Evolutionary conservation across 495 filamentous ascomycete species (phyloP), one percentile per base, ranked within the genome.

Genomic region (Hypoxylon lenormandii): DNA sequence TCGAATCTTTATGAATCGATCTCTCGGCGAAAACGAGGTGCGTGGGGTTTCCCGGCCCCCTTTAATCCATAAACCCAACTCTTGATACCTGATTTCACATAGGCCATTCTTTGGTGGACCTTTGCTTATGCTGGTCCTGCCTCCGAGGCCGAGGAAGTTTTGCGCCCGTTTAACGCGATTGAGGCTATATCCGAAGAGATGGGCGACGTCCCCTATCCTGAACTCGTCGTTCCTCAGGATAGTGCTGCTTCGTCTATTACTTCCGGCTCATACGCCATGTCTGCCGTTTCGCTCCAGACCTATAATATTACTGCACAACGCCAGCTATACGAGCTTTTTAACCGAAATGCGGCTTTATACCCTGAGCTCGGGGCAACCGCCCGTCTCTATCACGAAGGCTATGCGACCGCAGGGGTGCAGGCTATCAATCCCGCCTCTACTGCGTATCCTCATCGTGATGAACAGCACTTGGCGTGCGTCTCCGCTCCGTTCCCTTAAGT

Each of bases 341-440:
- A 62, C 19, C 3, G 43, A 11, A 19, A 21, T 5, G 37, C 30
- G 5, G 16, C 36, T 10, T 11, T 21, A 26, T 40, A 68, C 60
- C 72, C 72, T 8, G 64, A 66, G 1, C 52, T 74, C 2, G 37
- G 15, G 0, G 42, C 65, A n/a, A 46, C 53, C 11, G 72, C 73
- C 12, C 23, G 58, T 8, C 47, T 81, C 7, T 52, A 78, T 10
- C 63, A 80, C 37, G 82, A 84, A 56, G 79, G 74, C 16, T 84
- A 81, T 65, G 55, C 80, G 0, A 60, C 59, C 15, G 55, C 72
- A 6, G 79, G 70, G 11, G 71, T 79, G 11, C 40, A 72, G 23
- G 64, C 68, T 1, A 28, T 76, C 30, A 54, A 69, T 33, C 49
- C 66, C 6, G 73, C 64, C 5, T 62, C 64, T 19, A 70, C 78